These are phyloP conservation scores for Solanum stenotomum DNA, from an alignment of 257 asterid genomes.

Conservation along the genomic window DNA sequence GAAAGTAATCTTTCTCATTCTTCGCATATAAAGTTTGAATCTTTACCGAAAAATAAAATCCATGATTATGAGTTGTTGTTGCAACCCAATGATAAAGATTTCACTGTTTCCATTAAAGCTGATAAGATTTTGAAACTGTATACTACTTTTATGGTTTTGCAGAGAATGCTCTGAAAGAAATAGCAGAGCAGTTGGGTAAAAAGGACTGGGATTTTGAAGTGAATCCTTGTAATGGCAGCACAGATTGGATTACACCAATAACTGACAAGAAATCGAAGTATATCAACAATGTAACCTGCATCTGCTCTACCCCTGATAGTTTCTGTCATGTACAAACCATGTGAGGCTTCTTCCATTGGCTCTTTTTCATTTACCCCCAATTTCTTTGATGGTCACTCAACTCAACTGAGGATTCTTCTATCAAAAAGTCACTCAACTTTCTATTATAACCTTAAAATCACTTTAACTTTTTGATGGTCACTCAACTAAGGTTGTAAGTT, in stretches of 20 bases:
- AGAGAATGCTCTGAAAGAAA: conserved; percentile 10
- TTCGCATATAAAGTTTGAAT: neutral
- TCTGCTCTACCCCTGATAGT: conserved; percentile 4
- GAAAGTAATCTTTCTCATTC: neutral
- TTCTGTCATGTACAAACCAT: conserved; percentile 22
- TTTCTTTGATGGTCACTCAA: neutral
- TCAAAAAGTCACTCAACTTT: too few species aligned
- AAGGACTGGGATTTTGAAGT: conserved; percentile 11
- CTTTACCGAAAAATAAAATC: neutral
- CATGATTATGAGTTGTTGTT: neutral
- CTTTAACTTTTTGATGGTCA: too few species aligned
- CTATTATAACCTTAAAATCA: too few species aligned
- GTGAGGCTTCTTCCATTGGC: conserved; percentile 6
- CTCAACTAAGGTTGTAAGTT: too few species aligned
- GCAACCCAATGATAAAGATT: neutral
- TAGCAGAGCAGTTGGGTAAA: conserved; percentile 11
- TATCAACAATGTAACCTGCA: conserved; percentile 6
- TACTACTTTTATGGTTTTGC: neutral
- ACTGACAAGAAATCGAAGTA: neutral
- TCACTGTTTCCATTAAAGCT: neutral
- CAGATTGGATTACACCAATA: neutral
- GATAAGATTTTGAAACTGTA: neutral
- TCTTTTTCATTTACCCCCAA: neutral
- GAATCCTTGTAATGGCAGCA: conserved; percentile 5
- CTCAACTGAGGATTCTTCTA: too few species aligned